Percentiles rank a stretch among this genome's conserved stretches.
phyloP scores from a whole-genome alignment of 2,329 filamentous ascomycete genomes.

The Talaromyces sp. region DNA sequence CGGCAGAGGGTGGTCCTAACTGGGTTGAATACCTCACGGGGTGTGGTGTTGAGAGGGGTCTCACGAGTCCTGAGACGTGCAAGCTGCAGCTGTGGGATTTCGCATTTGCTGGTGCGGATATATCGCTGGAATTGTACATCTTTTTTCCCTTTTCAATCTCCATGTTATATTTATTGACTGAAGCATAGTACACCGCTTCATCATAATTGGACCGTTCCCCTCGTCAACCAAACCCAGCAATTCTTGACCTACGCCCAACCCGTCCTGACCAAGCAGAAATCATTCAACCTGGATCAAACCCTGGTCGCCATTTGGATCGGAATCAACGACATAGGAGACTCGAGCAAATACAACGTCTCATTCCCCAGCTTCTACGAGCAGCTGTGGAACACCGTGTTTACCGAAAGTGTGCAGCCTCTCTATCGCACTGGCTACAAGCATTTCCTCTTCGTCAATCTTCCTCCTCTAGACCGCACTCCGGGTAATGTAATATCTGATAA shows the following conservation, averaged over 20 bases:
- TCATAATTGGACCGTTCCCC: slow-evolving; percentile 45
- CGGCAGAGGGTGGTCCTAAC: slow-evolving; percentile 50
- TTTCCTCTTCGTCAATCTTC: slow-evolving; percentile 48
- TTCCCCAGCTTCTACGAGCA: slow-evolving; percentile 43
- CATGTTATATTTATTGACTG: not conserved
- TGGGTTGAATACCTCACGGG: slow-evolving; percentile 51
- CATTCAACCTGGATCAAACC: slow-evolving; percentile 23
- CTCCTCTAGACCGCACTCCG: slow-evolving; percentile 44
- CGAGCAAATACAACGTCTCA: slow-evolving; percentile 33
- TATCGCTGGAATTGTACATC: slow-evolving; percentile 40
- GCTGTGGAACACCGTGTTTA: slow-evolving; percentile 37
- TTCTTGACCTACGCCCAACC: slow-evolving; percentile 43
- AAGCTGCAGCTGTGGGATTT: slow-evolving; percentile 51
- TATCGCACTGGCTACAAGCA: slow-evolving; percentile 40
- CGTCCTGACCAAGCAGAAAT: slow-evolving; percentile 29
- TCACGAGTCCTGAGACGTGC: slow-evolving; percentile 41
- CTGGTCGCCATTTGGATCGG: slow-evolving; percentile 52
- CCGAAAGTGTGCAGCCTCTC: slow-evolving; percentile 33
- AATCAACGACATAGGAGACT: slow-evolving; percentile 53
- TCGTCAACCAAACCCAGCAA: slow-evolving; percentile 48
- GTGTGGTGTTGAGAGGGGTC: slow-evolving; percentile 43
- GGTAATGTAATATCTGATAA: slow-evolving; percentile 27
- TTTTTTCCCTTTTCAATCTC: no score
- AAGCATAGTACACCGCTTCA: slow-evolving; percentile 42
- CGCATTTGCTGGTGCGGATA: slow-evolving; percentile 50